Conservation (phyloP, 202 grass and related monocot genomes). For the Panicum virgatum region DNA sequence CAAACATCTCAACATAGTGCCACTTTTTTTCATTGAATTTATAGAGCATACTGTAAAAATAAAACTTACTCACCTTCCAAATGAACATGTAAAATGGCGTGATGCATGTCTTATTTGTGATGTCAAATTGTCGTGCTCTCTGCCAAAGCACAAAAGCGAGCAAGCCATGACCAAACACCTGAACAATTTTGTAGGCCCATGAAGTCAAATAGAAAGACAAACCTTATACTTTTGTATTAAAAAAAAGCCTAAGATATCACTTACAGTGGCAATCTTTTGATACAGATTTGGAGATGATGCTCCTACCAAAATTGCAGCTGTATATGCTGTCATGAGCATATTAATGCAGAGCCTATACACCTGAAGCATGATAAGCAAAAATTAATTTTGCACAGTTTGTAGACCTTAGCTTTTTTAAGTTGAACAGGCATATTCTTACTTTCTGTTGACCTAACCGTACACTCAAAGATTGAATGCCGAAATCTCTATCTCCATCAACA, state of each 20-base stretch:
- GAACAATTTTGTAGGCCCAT: not conserved
- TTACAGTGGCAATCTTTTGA: conserved; percentile 51
- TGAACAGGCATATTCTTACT: conserved; percentile 38
- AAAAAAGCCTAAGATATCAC: conserved; percentile 16
- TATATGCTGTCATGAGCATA: conserved; percentile 70
- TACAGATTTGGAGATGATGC: conserved; percentile 52
- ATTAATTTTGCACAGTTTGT: not conserved
- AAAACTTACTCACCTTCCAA: conserved; percentile 64
- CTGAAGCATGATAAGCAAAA: conserved; percentile 24
- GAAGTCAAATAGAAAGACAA: not conserved
- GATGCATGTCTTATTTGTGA: conserved; percentile 46
- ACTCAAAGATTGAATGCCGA: conserved; percentile 75
- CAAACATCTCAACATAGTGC: not conserved
- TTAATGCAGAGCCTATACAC: conserved; percentile 83
- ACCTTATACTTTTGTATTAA: not conserved
- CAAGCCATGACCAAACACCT: conserved; percentile 70
- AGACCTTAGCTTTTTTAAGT: not conserved
- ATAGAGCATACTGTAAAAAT: not conserved
- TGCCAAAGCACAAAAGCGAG: conserved; percentile 56
- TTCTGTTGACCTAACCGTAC: conserved; percentile 62
- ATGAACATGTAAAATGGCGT: conserved; percentile 95
- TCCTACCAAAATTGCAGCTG: conserved; percentile 61
- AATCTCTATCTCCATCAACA: conserved; percentile 77
- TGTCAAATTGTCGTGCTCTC: conserved; percentile 40
- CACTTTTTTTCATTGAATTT: not conserved